Evolutionary conservation across 2,329 filamentous ascomycete species (phyloP).

Genomic region (Calonectria honghensis): DNA sequence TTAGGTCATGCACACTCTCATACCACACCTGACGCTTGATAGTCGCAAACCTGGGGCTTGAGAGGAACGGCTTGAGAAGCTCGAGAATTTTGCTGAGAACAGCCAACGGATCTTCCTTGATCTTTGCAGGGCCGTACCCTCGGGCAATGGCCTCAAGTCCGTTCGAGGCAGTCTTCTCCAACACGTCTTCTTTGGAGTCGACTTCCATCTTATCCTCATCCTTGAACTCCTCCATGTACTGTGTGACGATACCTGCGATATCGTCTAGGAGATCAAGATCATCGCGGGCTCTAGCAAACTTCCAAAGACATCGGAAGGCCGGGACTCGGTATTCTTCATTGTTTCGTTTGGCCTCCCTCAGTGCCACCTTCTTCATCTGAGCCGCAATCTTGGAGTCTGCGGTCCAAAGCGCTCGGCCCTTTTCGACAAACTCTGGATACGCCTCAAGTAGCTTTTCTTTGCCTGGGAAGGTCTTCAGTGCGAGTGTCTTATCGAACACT

Average conservation of each 20-base stretch:
- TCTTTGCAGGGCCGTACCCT: slow-evolving; percentile 67
- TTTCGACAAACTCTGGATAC: slow-evolving; percentile 85
- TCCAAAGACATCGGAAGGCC: slow-evolving; percentile 83
- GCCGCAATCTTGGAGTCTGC: slow-evolving; percentile 71
- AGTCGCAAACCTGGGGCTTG: slow-evolving; percentile 60
- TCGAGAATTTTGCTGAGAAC: slow-evolving; percentile 65
- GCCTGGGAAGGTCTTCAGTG: slow-evolving; percentile 92
- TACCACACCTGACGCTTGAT: slow-evolving; percentile 74
- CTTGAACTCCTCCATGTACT: slow-evolving; percentile 75
- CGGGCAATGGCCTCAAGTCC: slow-evolving; percentile 70
- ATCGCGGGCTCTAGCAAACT: slow-evolving; percentile 79
- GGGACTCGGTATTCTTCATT: slow-evolving; percentile 89
- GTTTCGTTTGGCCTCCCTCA: slow-evolving; percentile 93
- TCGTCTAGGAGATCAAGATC: slow-evolving; percentile 83
- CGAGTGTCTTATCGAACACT: slow-evolving; percentile 85
- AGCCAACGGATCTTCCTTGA: slow-evolving; percentile 60
- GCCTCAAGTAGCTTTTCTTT: slow-evolving; percentile 90
- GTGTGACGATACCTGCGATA: slow-evolving; percentile 77
- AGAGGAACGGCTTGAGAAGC: slow-evolving; percentile 64
- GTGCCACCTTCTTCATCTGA: slow-evolving; percentile 85
- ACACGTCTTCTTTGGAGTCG: slow-evolving; percentile 71
- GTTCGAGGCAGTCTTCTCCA: slow-evolving; percentile 67
- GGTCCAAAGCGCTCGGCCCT: slow-evolving; percentile 75
- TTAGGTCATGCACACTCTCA: slow-evolving; percentile 67
- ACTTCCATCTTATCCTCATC: slow-evolving; percentile 82